These are phyloP conservation scores for Elaeis oleifera DNA, from an alignment of 202 grass and related monocot species.

Conservation along the genomic window DNA sequence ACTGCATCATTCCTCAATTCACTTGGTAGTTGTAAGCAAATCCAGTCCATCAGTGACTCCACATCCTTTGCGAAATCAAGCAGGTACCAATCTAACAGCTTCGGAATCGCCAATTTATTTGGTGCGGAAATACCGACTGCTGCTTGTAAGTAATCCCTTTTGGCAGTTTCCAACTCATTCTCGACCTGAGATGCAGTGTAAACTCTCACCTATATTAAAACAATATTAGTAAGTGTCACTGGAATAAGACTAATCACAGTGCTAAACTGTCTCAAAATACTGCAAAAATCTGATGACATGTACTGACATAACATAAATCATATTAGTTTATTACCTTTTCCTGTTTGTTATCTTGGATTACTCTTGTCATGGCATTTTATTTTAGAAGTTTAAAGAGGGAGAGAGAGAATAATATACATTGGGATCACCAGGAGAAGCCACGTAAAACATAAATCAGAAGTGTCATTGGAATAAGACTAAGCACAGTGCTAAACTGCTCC, in stretches of 20 bases:
- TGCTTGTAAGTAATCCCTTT: slow-evolving; percentile 75
- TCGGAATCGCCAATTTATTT: slow-evolving; percentile 62
- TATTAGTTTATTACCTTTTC: too few species aligned
- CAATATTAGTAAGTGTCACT: slow-evolving; percentile 1
- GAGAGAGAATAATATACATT: too few species aligned
- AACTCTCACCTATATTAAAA: slow-evolving; percentile 53
- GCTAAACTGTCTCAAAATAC: background rate
- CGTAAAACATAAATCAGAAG: too few species aligned
- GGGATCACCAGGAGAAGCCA: too few species aligned
- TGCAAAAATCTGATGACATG: too few species aligned
- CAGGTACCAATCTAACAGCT: slow-evolving; percentile 85
- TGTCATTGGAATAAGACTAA: too few species aligned
- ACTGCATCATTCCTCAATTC: slow-evolving; percentile 42
- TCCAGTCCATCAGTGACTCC: slow-evolving; percentile 95
- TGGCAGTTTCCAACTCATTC: slow-evolving; percentile 74
- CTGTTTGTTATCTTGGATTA: too few species aligned
- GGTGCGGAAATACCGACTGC: slow-evolving; percentile 53
- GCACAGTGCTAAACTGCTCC: too few species aligned
- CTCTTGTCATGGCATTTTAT: too few species aligned
- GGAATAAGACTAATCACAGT: background rate
- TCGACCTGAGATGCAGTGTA: slow-evolving; percentile 75
- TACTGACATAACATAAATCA: too few species aligned
- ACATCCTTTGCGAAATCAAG: slow-evolving; percentile 95
- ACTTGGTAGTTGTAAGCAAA: slow-evolving; percentile 79
- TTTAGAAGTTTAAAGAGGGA: too few species aligned